Conservation (phyloP, 2,329 filamentous ascomycete genomes). For the Exophiala oligosperma region DNA sequence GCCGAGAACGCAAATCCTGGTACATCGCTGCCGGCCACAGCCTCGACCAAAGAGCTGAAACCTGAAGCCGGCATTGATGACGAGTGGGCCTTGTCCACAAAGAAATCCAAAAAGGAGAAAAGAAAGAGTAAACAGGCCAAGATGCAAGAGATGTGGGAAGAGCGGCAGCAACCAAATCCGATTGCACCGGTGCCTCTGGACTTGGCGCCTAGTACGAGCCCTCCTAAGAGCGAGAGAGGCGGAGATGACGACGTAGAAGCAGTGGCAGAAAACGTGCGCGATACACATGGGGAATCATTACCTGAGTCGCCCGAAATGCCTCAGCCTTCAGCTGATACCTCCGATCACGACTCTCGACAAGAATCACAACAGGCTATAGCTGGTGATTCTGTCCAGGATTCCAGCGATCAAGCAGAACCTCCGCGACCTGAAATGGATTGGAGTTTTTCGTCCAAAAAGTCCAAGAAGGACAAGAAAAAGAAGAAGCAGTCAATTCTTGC, state of each 20-base stretch:
- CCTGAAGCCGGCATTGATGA: neutral
- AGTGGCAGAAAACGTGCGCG: too few relatives aligned
- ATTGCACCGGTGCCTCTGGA: neutral
- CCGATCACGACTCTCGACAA: too few relatives aligned
- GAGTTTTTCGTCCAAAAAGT: constrained; percentile 34
- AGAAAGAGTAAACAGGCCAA: constrained; percentile 13
- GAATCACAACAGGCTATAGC: too few relatives aligned
- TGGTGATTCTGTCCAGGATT: too few relatives aligned
- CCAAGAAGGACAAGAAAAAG: constrained; percentile 27
- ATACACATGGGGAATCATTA: too few relatives aligned
- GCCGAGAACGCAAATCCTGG: constrained; percentile 9
- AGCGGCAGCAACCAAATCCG: neutral
- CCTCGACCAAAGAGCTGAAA: neutral
- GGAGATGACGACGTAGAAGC: neutral
- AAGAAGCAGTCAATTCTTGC: constrained; percentile 6
- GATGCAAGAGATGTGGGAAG: neutral
- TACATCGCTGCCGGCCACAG: neutral
- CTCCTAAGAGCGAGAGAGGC: neutral
- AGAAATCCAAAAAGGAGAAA: constrained; percentile 34
- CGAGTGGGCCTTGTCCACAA: constrained; percentile 27
- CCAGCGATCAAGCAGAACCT: too few relatives aligned
- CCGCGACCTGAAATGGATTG: constrained; percentile 4
- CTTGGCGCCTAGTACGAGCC: neutral
- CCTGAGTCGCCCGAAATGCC: too few relatives aligned
- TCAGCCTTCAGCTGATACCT: too few relatives aligned